phyloP scores from a whole-genome alignment of 78 protist genomes.

The Tieghemostelium lacteum region DNA sequence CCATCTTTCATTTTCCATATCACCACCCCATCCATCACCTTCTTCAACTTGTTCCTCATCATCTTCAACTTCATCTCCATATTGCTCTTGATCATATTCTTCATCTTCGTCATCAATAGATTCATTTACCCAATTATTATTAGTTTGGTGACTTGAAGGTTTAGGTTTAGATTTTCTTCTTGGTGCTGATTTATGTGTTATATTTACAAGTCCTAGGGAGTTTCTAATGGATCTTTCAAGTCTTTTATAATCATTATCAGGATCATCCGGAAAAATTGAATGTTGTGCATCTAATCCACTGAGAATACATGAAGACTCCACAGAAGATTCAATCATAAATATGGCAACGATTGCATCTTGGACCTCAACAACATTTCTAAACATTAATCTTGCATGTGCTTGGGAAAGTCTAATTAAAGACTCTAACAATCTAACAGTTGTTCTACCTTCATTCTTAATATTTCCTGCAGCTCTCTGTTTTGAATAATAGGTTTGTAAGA shows the following conservation, averaged over 20 bases:
- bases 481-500: slow-evolving; percentile 81
- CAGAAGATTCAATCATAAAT: slow-evolving; percentile 82
- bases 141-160: slow-evolving; percentile 4
- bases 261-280: slow-evolving; percentile 81
- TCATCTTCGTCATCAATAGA: slow-evolving; percentile 15
- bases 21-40: not conserved
- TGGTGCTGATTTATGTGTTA: slow-evolving; percentile 6
- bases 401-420: slow-evolving; percentile 89
- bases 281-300: slow-evolving; percentile 49
- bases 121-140: slow-evolving; percentile 41
- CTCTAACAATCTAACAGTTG: slow-evolving; percentile 97
- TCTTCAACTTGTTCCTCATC: slow-evolving; percentile 25
- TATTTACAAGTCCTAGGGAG: slow-evolving; percentile 8
- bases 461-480: slow-evolving; percentile 80
- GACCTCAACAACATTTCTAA: slow-evolving; percentile 29
- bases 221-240: slow-evolving; percentile 38
- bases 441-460: slow-evolving; percentile 85
- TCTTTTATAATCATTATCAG: slow-evolving; percentile 65
- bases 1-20: not conserved
- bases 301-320: slow-evolving; percentile 55
- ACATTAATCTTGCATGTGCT: slow-evolving; percentile 94
- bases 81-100: slow-evolving; percentile 6
- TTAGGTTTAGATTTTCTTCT: slow-evolving; percentile 54
- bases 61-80: not conserved
- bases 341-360: slow-evolving; percentile 92